Base-by-base conservation (phyloP, 1,139 yeast genomes). In the Blastobotrys aristatus region DNA sequence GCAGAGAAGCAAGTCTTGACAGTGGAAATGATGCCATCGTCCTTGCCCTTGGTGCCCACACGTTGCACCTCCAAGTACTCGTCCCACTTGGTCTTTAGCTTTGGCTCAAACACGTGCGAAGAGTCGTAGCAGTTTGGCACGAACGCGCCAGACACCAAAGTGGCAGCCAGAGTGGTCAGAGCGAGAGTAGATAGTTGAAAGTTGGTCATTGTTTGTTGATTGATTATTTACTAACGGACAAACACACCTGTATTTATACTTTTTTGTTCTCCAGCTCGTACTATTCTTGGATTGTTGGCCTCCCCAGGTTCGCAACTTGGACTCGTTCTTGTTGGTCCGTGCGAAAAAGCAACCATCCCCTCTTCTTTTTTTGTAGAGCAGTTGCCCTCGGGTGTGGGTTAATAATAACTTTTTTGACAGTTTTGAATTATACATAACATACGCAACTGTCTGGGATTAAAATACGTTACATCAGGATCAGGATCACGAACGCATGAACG, bases 1-100 rank as follows among this genome's bases (percentile, higher is more conserved):
- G 44, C 44, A 3, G 44, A 24, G 32, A 26, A 41, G 24, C 44
- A 41, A 16, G 44, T 41, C 32, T 22, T 33, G 39, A 41, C 33
- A 3, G 22, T 24, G 13, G 38, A 33, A 14, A 16, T 21, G 24
- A 41, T 41, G 22, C 44, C 39, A 8, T 24, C 7, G 38, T 41
- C 39, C 8, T 13, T 13, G 13, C 22, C 39, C 21, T 32, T 16
- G 24, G 44, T 41, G 22, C 33, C 22, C 13, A 41, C 44, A 4
- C 38, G 30, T 24, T 41, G 21, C 10, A 41, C 44, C 7, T 22
- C 2, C 32, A 26, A 8, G 13, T n/a, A 2, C 24, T 33, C 37
- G 22, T 26, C 32, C 30, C 30, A 41, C 21, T 41, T 41, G 44
- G 33, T 31, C 13, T 21, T 11, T 27, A 41, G n/a, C 14, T 20